Percentiles rank a stretch among this genome's conserved stretches.
phyloP scores from a whole-genome alignment of 1,284 basidiomycete genomes.

The Lentinula novae-zelandiae region DNA sequence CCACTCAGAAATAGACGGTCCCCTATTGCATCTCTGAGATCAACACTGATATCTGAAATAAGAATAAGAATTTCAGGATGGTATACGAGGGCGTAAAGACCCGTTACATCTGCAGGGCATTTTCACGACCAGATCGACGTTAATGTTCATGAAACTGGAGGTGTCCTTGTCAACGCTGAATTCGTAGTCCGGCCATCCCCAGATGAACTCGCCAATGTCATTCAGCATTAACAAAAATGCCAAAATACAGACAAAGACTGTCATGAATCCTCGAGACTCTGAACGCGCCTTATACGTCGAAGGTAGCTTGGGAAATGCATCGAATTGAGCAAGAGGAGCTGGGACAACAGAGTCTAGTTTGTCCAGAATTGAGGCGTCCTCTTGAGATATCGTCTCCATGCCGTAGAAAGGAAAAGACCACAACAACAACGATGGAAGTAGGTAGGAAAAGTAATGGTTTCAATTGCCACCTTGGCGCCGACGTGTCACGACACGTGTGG shows the following conservation, averaged over 20 bases:
- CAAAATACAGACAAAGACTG: constrained; percentile 71
- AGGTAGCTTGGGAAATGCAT: constrained; percentile 88
- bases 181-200: constrained; percentile 85
- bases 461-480: background rate
- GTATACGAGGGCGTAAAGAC: constrained; percentile 27
- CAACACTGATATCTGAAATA: constrained; percentile 73
- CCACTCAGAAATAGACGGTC: constrained; percentile 82
- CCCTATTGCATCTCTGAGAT: constrained; percentile 89
- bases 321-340: constrained; percentile 53
- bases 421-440: background rate
- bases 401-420: background rate
- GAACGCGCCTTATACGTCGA: constrained; percentile 86
- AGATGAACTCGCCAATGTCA: constrained; percentile 87
- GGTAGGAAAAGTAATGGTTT: background rate
- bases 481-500: background rate
- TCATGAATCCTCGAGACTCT: constrained; percentile 84
- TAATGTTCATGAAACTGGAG: constrained; percentile 70
- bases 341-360: constrained; percentile 60
- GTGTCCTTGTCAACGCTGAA: constrained; percentile 77
- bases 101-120: constrained; percentile 85
- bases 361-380: constrained; percentile 37
- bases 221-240: constrained; percentile 79
- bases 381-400: constrained; percentile 19
- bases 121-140: constrained; percentile 87
- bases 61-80: constrained; percentile 5